A percentile compares a stretch with the other conserved stretches of the same genome.
These are phyloP conservation scores for Jamesozyma jinghongensis DNA, from an alignment of 805 yeast genomes.

Conservation along the genomic window DNA sequence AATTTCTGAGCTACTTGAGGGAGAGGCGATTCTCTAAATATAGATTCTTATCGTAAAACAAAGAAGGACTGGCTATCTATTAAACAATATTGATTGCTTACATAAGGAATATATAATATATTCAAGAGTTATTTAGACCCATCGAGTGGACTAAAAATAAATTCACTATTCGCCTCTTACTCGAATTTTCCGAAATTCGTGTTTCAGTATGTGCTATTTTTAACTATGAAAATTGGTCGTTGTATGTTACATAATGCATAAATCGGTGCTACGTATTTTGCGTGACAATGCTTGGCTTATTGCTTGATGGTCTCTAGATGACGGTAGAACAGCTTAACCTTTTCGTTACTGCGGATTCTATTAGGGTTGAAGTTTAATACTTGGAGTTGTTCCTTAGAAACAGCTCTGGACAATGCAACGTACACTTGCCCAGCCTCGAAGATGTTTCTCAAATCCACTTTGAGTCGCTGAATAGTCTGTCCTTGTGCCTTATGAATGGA, in stretches of 20 bases:
- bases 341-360: conserved; percentile 49
- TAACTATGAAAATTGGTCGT: background rate
- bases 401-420: conserved; percentile 75
- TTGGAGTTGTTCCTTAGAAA: conserved; percentile 54
- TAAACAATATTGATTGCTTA: too few relatives aligned
- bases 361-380: conserved; percentile 53
- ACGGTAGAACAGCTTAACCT: conserved; percentile 54
- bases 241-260: too few relatives aligned
- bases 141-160: too few relatives aligned
- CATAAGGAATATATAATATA: too few relatives aligned
- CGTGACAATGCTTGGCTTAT: background rate
- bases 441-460: conserved; percentile 54
- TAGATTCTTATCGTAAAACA: too few relatives aligned
- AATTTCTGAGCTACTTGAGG: too few relatives aligned
- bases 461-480: conserved; percentile 63
- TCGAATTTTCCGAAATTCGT: too few relatives aligned
- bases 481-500: conserved; percentile 85
- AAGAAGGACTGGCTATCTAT: too few relatives aligned
- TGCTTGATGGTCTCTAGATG: conserved; percentile 29
- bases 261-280: too few relatives aligned
- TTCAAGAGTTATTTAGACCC: too few relatives aligned
- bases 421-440: conserved; percentile 81
- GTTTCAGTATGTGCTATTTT: background rate
- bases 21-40: too few relatives aligned
- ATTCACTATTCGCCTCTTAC: too few relatives aligned